Evolutionary conservation across 768 basidiomycete genomes (phyloP).

Genomic region (Lactarius pseudohatsudake): DNA sequence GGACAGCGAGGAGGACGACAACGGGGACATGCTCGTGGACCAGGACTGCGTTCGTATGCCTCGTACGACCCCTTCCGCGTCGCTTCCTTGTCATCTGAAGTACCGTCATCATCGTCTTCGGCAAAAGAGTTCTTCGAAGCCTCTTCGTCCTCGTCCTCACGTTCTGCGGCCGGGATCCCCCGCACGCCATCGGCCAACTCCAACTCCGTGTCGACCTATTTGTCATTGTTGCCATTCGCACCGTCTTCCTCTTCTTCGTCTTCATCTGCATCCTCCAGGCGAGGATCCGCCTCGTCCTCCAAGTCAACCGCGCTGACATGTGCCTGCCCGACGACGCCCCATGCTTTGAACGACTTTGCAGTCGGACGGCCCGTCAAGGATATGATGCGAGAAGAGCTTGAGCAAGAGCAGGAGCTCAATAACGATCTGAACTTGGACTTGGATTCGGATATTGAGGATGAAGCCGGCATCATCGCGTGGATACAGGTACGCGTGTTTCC

Average conservation of each 20-base stretch:
- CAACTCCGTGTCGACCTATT: too few relatives aligned
- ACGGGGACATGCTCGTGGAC: conserved; percentile 44
- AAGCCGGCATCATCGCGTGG: conserved; percentile 37
- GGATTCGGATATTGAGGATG: conserved; percentile 29
- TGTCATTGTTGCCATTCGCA: too few relatives aligned
- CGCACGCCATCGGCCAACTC: too few relatives aligned
- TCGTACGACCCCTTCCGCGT: conserved; percentile 42
- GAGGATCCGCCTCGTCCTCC: conserved; percentile 43
- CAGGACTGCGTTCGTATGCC: conserved; percentile 53
- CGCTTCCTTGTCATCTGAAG: too few relatives aligned
- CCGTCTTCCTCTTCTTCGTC: conserved; percentile 32
- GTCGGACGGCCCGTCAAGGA: conserved; percentile 27
- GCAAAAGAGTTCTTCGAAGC: too few relatives aligned
- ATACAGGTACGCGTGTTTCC: conserved; percentile 24
- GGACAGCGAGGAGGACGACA: conserved; percentile 34
- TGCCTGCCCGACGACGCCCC: too few relatives aligned
- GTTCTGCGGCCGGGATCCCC: too few relatives aligned
- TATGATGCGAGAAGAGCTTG: conserved; percentile 27
- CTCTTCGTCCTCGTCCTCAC: too few relatives aligned
- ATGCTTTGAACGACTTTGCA: conserved; percentile 37
- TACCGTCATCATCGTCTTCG: too few relatives aligned
- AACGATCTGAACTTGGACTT: neutral
- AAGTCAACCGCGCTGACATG: conserved; percentile 27
- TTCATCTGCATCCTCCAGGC: conserved; percentile 32
- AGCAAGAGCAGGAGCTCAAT: neutral